Evolutionary conservation across 257 asterid species (phyloP), one percentile per base, ranked within the genome.

Genomic region (Nemophila menziesii): DNA sequence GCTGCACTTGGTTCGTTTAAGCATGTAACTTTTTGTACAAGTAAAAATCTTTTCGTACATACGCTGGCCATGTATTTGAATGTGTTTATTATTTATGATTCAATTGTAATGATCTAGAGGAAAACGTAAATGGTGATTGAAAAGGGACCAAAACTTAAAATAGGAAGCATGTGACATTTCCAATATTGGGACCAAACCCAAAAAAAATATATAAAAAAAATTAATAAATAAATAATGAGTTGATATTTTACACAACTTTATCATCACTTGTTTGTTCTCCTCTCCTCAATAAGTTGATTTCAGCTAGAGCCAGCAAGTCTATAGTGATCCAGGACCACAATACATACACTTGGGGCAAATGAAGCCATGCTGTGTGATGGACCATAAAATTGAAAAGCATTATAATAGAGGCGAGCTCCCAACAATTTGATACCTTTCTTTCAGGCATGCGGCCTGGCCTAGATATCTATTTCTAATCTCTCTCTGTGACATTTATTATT

Each of bases 331-430:
- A 48, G 63, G 63, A 57, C 63, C 63, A 57, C n/a, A n/a, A n/a
- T n/a, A n/a, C 56, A 55, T 57, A 48, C 49, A 38, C 19, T 29
- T 57, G 49, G 63, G 22, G 58, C 52, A 39, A 45, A 58, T 43
- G 49, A 52, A 60, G 44, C 55, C 66, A 46, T 52, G 60, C 66
- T 11, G 60, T 11, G 60, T 27, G 58, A 46, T 60, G 66, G 66
- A 60, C 66, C 66, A 60, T 55, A 38, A 15, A 41, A 34, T 37
- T 38, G 49, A 37, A 51, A 58, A 51, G 22, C 39, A 37, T 14
- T 13, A 24, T 41, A 21, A 43, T 38, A 45, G 51, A 36, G 60
- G 55, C 64, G 36, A 58, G n/a, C n/a, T n/a, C n/a, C n/a, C n/a
- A n/a, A n/a, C n/a, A 58, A 14, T 58, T 46, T 38, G 51, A 57